These are phyloP conservation scores for Chlorociboria aeruginascens DNA, from an alignment of 495 filamentous ascomycete genomes.

Conservation along the genomic window DNA sequence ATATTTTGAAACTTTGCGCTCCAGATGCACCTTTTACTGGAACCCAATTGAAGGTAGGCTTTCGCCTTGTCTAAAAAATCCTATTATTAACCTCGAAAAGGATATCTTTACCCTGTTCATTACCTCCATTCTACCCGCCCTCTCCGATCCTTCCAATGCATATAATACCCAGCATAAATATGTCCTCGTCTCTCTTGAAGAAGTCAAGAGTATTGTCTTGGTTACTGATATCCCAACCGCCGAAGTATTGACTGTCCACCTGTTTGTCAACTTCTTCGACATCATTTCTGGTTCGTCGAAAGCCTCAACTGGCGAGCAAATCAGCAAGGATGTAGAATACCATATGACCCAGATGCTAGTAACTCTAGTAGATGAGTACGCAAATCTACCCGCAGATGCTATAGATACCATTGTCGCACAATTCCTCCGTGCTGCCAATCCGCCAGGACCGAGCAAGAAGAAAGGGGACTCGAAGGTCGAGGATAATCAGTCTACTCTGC, in stretches of 20 bases:
- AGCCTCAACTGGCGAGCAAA: constrained; percentile 59
- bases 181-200: constrained; percentile 75
- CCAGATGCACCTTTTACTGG: constrained; percentile 91
- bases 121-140: constrained; percentile 65
- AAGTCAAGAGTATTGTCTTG: constrained; percentile 88
- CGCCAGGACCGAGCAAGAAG: constrained; percentile 37
- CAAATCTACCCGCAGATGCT: constrained; percentile 65
- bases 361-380: constrained; percentile 76
- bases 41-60: constrained; percentile 73
- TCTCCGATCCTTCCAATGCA: constrained; percentile 77
- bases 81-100: constrained; percentile 29
- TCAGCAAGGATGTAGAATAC: constrained; percentile 83
- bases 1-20: constrained; percentile 87
- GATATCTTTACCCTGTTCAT: constrained; percentile 90
- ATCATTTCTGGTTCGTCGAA: constrained; percentile 72
- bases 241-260: constrained; percentile 60
- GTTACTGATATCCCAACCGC: constrained; percentile 80
- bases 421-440: constrained; percentile 61
- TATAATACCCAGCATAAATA: constrained; percentile 91
- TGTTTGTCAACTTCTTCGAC: constrained; percentile 86
- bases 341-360: constrained; percentile 80
- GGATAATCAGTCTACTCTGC: constrained; percentile 65
- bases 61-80: not conserved
- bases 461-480: constrained; percentile 40
- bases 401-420: constrained; percentile 94